Evolutionary conservation across 73 alveolate genomes (phyloP), one percentile per base, ranked within the genome.

Genomic region (Paramecium biaurelia): DNA sequence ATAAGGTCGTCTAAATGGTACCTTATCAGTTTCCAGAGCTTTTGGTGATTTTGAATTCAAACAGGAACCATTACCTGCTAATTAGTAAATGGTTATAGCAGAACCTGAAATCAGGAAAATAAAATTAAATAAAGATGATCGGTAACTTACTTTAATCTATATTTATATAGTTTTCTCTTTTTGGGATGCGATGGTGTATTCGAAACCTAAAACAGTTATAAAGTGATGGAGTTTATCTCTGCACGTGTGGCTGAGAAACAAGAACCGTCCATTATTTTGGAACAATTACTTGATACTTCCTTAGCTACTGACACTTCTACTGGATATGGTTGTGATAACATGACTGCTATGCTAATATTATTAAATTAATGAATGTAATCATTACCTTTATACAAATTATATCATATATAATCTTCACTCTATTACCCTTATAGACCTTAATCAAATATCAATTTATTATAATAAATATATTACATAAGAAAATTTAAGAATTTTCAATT

Each of bases 31-130:
- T 43, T 84, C 97, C 63, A 97, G 99, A 93, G 92, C 99, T 8
- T 89, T 97, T 21, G 99, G 99, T 49, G 99, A 97, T 92, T 94
- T 95, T 84, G 95, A 92, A 92, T 97, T 95, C 89, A 97, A 97
- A 89, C 72, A 92, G 72, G 96, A 97, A 67, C 94, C 76, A 56
- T 92, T 97, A 35, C 93, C 88, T 18, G 98, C 95, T 34, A 97
- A 97, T 74, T 99, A 98, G 34, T 97, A 97, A 53, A 96, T 96
- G 21, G 96, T 98, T 30, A 95, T 98, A 14, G 96, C 98, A 68
- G 85, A 92, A 59, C 99, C 99, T 9, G 99, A 98, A 41, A 92
- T 98, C 14, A 70, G 76, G 34, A 79, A 45, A 20, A 85, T 63
- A 5, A 92, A 86, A 11, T 57, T 97, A 11, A 85, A 92, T 20